Evolutionary conservation across 345 rosid species (phyloP), one percentile per base, ranked within the genome.

Genomic region (Nephelium lappaceum): DNA sequence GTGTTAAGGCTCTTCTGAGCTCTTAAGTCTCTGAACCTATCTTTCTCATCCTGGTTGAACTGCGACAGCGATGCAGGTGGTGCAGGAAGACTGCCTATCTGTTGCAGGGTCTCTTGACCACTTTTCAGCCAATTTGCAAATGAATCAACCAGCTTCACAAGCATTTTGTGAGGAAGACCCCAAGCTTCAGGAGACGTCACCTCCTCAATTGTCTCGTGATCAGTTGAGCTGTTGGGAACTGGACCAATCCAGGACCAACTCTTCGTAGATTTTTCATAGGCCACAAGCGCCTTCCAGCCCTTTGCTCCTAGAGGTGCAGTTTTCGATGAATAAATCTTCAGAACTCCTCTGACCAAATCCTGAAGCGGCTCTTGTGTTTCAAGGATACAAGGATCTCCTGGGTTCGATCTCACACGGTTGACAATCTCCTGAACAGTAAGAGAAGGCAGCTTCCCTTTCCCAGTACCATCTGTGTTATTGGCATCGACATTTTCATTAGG

Each of bases 1-100:
- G 99, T 97, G 83, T 51, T 94, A 78, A 93, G 99, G 77, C 99
- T 97, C 87, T 94, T 97, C 84, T 97, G 99, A 75, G 99, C 98
- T 87, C 97, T 91, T 75, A 94, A 87, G 85, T 97, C 99, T 76
- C 94, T 92, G 83, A 97, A 97, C 83, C 99, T 90, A 79, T 97
- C 99, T 83, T 94, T 97, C 88, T 94, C 98, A 81, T 94, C 99
- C 84, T 89, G 81, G 84, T 88, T 92, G 84, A 84, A 86, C 78
- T 93, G 98, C 93, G 90, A 81, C 84, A 93, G 83, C 19, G 93
- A 90, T 77, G 89, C 73, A 2, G 99, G 99, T 31, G 99, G 99
- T 57, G 91, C 90, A 39, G 98, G 98, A 84, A 97, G 98, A 81
- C 97, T 94, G 21, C 99, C 99, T 65, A 97, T 90, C 83, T 89